Conservation (phyloP, 495 filamentous ascomycete genomes). For the Aspergillus saccharolyticus region DNA sequence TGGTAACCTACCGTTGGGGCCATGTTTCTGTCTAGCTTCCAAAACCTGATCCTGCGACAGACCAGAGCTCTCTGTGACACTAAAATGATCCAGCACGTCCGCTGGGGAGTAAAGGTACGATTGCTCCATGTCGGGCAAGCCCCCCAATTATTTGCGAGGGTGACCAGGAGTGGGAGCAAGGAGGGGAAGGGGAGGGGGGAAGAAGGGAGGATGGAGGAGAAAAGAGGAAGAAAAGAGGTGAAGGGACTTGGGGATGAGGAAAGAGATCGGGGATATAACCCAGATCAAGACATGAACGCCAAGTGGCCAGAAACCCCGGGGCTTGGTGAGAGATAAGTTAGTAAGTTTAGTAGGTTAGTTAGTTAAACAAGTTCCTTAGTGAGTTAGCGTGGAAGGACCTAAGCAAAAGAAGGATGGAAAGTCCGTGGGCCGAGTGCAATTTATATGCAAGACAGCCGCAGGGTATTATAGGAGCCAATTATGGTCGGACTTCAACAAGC, state of each 20-base stretch:
- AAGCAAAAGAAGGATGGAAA: slow-evolving; percentile 16
- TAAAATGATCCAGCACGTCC: slow-evolving; percentile 68
- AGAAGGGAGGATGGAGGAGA: slow-evolving; percentile 16
- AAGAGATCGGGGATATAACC: slow-evolving; percentile 1
- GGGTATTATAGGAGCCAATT: neutral
- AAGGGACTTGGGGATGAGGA: neutral
- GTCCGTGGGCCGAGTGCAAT: slow-evolving; percentile 5
- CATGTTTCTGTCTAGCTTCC: slow-evolving; percentile 60
- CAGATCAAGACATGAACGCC: slow-evolving; percentile 24
- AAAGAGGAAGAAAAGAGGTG: slow-evolving; percentile 8
- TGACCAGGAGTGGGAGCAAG: slow-evolving; percentile 19
- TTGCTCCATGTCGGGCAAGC: slow-evolving; percentile 60
- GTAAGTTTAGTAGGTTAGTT: neutral
- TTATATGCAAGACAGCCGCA: neutral
- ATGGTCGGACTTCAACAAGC: neutral
- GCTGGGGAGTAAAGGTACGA: slow-evolving; percentile 65
- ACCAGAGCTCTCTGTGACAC: slow-evolving; percentile 60
- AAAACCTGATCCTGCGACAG: slow-evolving; percentile 66
- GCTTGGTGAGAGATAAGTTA: slow-evolving; percentile 5
- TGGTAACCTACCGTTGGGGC: slow-evolving; percentile 70
- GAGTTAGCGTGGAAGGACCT: slow-evolving; percentile 19
- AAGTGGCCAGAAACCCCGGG: slow-evolving; percentile 22
- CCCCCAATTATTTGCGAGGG: slow-evolving; percentile 14
- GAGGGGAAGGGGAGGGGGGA: slow-evolving; percentile 7
- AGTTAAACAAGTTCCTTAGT: neutral